Evolutionary conservation across 2,329 filamentous ascomycete genomes (phyloP).

Genomic region (Coniochaeta sp.): DNA sequence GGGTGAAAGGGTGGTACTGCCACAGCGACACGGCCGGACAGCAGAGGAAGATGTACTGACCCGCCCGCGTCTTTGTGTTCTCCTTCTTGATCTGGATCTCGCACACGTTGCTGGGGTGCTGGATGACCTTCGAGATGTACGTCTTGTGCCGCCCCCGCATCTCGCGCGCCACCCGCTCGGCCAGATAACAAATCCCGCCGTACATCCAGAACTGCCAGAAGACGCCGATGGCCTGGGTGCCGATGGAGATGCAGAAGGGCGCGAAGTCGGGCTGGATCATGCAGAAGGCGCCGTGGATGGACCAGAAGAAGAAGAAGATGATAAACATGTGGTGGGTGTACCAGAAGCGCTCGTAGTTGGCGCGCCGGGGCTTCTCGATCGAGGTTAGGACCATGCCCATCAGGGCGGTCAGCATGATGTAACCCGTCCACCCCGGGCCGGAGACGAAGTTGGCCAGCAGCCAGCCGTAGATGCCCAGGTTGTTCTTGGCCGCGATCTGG

Average conservation of each 20-base stretch:
- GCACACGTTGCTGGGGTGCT: conserved; percentile 82
- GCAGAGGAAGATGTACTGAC: conserved; percentile 85
- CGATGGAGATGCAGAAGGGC: conserved; percentile 67
- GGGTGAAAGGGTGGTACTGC: conserved; percentile 84
- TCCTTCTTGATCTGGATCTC: conserved; percentile 93
- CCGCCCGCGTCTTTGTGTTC: conserved; percentile 71
- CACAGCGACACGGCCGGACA: conserved; percentile 80
- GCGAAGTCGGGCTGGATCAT: conserved; percentile 83
- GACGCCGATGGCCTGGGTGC: conserved; percentile 60
- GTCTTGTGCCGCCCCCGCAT: conserved; percentile 76
- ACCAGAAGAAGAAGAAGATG: conserved; percentile 85
- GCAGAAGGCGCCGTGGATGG: conserved; percentile 82
- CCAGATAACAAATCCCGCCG: conserved; percentile 71
- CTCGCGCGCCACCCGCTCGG: conserved; percentile 73
- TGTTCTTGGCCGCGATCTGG: conserved; percentile 66
- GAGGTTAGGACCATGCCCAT: conserved; percentile 76
- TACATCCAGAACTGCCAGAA: conserved; percentile 90
- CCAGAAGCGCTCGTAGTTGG: conserved; percentile 87
- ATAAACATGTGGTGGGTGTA: conserved; percentile 85
- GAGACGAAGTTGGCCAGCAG: conserved; percentile 70
- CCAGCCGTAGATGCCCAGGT: conserved; percentile 71
- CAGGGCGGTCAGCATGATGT: conserved; percentile 72
- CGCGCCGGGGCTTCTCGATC: conserved; percentile 67
- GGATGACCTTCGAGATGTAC: conserved; percentile 81
- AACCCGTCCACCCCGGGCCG: conserved; percentile 80